Evolutionary conservation across 1,139 yeast genomes (phyloP).

Genomic region (Scheffersomyces segobiensis): DNA sequence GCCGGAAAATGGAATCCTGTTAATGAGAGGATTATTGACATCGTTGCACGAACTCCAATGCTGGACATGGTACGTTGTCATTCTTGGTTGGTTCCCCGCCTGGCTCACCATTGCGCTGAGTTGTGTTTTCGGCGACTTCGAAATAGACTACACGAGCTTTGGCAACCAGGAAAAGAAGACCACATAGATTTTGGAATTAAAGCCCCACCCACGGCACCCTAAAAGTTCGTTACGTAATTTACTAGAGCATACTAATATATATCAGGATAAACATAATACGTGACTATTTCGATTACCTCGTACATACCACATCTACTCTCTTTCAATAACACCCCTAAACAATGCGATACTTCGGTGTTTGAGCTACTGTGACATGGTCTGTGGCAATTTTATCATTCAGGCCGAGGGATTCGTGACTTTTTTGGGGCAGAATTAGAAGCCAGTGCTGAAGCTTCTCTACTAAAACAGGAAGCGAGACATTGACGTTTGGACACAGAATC

Average conservation of each 20-base stretch:
- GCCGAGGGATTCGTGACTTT: neutral
- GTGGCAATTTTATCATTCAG: neutral
- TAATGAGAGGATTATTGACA: conserved; percentile 53
- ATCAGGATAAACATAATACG: neutral
- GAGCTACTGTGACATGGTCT: neutral
- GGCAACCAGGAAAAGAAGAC: neutral
- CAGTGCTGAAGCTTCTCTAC: neutral
- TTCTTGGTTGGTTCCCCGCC: conserved; percentile 79
- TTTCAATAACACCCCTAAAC: neutral
- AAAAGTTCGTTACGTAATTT: neutral
- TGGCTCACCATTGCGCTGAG: conserved; percentile 60
- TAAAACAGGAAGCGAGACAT: neutral
- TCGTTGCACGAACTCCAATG: conserved; percentile 74
- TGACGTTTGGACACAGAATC: neutral
- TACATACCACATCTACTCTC: neutral
- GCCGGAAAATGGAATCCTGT: conserved; percentile 24
- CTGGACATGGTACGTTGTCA: conserved; percentile 84
- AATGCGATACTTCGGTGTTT: neutral
- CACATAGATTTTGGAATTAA: neutral
- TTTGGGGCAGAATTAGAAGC: neutral
- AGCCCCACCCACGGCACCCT: neutral
- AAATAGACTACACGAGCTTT: conserved; percentile 4
- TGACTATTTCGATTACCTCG: neutral
- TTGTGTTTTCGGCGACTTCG: conserved; percentile 32
- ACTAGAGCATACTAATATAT: neutral